Percentiles rank a stretch among this genome's conserved stretches.
Conservation (phyloP, 2,329 filamentous ascomycete species). For the Acrocalymma vagum region DNA sequence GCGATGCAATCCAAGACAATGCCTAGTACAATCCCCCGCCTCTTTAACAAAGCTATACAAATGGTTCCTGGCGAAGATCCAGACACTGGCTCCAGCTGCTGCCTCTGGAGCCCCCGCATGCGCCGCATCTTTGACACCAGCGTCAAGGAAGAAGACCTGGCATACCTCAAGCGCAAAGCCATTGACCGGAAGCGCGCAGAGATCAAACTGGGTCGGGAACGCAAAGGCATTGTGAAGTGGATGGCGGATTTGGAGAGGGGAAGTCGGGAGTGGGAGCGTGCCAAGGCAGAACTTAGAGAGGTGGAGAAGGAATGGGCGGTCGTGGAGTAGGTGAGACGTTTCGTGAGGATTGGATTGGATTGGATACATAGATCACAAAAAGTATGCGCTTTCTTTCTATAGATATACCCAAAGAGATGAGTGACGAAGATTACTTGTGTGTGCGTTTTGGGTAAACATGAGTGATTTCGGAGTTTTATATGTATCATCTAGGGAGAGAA, state of each 20-base stretch:
- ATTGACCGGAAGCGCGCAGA: slow-evolving; percentile 56
- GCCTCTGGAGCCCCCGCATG: slow-evolving; percentile 85
- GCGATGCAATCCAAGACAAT: slow-evolving; percentile 59
- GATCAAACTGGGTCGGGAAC: slow-evolving; percentile 53
- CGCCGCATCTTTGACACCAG: slow-evolving; percentile 74
- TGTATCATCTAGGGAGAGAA: too few relatives aligned
- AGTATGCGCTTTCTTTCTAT: too few relatives aligned
- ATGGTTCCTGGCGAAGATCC: slow-evolving; percentile 60
- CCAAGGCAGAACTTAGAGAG: slow-evolving; percentile 31
- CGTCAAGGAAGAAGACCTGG: slow-evolving; percentile 71
- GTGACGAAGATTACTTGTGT: too few relatives aligned
- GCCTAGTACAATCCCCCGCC: slow-evolving; percentile 43
- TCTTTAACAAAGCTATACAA: slow-evolving; percentile 64
- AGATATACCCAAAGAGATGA: too few relatives aligned
- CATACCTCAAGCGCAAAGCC: slow-evolving; percentile 69
- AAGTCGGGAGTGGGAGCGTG: slow-evolving; percentile 30
- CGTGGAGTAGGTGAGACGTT: slow-evolving; percentile 32
- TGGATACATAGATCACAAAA: too few relatives aligned
- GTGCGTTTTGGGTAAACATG: too few relatives aligned
- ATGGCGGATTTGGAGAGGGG: slow-evolving; percentile 31
- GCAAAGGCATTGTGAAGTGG: slow-evolving; percentile 43
- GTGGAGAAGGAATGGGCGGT: slow-evolving; percentile 39
- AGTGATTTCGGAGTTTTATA: too few relatives aligned
- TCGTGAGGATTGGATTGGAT: background rate
- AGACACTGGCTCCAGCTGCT: slow-evolving; percentile 64